phyloP scores from a whole-genome alignment of 2,329 filamentous ascomycete genomes.

The Graphium sp. region DNA sequence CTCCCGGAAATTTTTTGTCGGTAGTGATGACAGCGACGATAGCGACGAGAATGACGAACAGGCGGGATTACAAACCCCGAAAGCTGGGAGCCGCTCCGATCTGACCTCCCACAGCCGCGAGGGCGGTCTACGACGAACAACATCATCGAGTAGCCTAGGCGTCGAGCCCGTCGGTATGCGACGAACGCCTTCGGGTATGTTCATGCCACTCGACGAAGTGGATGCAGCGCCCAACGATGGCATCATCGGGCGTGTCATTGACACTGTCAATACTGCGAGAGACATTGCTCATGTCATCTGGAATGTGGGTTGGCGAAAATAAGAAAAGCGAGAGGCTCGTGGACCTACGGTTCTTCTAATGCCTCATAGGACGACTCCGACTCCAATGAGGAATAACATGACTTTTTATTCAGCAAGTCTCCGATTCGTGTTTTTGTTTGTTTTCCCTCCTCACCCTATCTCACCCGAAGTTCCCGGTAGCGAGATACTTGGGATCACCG shows the following conservation, averaged over 20 bases:
- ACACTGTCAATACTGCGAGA: constrained; percentile 59
- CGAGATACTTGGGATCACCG: no score
- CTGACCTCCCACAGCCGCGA: constrained; percentile 8
- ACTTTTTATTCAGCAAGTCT: no score
- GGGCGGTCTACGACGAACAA: constrained; percentile 24
- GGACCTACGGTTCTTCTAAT: no score
- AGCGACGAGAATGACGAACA: constrained; percentile 12
- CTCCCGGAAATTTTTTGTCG: constrained; percentile 45
- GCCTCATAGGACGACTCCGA: no score
- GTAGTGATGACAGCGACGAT: constrained; percentile 12
- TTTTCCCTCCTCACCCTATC: no score
- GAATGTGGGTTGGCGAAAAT: constrained; percentile 52
- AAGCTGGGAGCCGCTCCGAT: no score
- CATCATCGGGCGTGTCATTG: constrained; percentile 63
- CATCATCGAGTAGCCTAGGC: constrained; percentile 30
- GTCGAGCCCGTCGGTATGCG: constrained; percentile 46
- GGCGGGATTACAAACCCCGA: no score
- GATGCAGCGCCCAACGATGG: constrained; percentile 44
- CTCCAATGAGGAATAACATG: no score
- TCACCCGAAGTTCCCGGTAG: no score
- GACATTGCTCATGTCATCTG: constrained; percentile 57
- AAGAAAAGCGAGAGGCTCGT: no score
- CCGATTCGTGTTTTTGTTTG: no score
- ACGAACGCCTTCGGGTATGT: constrained; percentile 73
- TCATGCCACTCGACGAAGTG: constrained; percentile 72